phyloP scores from a whole-genome alignment of 2,329 filamentous ascomycete genomes.

The Knufia fluminis region DNA sequence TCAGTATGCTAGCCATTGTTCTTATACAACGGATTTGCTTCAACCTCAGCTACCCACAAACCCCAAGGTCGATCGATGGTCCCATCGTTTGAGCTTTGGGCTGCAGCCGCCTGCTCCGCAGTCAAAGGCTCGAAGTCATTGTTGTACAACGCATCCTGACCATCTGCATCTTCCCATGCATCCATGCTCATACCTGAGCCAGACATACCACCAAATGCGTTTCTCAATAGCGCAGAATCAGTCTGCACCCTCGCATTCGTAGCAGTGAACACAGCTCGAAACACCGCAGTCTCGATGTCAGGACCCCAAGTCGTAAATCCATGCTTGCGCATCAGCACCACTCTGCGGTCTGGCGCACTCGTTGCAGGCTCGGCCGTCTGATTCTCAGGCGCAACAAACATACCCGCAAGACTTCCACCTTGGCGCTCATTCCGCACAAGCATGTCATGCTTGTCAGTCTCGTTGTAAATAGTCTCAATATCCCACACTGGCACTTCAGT shows the following conservation, averaged over 20 bases:
- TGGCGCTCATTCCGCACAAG: conserved; percentile 30
- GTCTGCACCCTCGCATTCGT: conserved; percentile 37
- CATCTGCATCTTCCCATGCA: background rate
- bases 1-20: conserved; percentile 8
- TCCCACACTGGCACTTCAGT: conserved; percentile 27
- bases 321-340: conserved; percentile 40
- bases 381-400: conserved; percentile 23
- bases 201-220: conserved; percentile 4
- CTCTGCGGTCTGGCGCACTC: conserved; percentile 18
- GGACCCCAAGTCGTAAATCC: conserved; percentile 35
- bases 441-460: conserved; percentile 28
- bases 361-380: conserved; percentile 2
- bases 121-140: conserved; percentile 15
- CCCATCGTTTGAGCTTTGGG: conserved; percentile 13
- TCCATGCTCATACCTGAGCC: conserved; percentile 1
- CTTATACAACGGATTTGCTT: conserved; percentile 18
- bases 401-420: conserved; percentile 28
- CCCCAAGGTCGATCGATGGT: conserved; percentile 19
- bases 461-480: conserved; percentile 23
- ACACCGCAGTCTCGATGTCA: conserved; percentile 34
- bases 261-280: conserved; percentile 36
- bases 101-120: conserved; percentile 11
- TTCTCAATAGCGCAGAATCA: conserved; percentile 25
- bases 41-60: conserved; percentile 20
- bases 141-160: background rate